Evolutionary conservation across 257 asterid genomes (phyloP).

Genomic region (Striga asiatica): DNA sequence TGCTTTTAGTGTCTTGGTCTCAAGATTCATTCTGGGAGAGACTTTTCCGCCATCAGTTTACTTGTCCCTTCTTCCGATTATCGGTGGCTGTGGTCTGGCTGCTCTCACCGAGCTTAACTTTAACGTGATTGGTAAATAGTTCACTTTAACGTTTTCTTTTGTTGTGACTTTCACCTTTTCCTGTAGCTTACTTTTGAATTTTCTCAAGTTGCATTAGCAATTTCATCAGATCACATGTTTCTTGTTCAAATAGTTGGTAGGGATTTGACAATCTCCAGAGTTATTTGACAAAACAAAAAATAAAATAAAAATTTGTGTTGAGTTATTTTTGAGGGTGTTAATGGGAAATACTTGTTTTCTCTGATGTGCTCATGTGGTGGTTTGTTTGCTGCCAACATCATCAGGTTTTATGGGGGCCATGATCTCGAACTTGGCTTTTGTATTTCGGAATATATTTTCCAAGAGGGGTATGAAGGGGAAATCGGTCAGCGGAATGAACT

Average conservation of each 20-base stretch:
- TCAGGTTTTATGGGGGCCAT: no score
- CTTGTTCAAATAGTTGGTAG: no score
- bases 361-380: constrained; percentile 18
- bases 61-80: constrained; percentile 76
- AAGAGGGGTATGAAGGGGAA: constrained; percentile 50
- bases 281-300: no score
- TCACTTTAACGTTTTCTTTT: no score
- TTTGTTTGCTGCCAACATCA: background rate
- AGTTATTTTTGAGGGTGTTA: no score
- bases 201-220: constrained; percentile 10
- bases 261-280: no score
- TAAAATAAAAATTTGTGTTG: no score
- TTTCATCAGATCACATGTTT: constrained; percentile 7
- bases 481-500: no score
- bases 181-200: no score
- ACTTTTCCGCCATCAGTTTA: constrained; percentile 64
- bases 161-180: no score
- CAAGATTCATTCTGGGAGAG: constrained; percentile 77
- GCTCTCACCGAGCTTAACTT: constrained; percentile 92
- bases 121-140: constrained; percentile 92
- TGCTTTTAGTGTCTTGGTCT: constrained; percentile 87
- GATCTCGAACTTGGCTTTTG: no score
- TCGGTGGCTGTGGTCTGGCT: constrained; percentile 83
- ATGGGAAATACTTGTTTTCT: background rate
- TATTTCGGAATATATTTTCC: no score